A percentile compares a stretch with the other conserved stretches of the same genome.
These are phyloP conservation scores for Sugiyamaella xylanicola DNA, from an alignment of 1,139 yeast genomes.

Conservation along the genomic window DNA sequence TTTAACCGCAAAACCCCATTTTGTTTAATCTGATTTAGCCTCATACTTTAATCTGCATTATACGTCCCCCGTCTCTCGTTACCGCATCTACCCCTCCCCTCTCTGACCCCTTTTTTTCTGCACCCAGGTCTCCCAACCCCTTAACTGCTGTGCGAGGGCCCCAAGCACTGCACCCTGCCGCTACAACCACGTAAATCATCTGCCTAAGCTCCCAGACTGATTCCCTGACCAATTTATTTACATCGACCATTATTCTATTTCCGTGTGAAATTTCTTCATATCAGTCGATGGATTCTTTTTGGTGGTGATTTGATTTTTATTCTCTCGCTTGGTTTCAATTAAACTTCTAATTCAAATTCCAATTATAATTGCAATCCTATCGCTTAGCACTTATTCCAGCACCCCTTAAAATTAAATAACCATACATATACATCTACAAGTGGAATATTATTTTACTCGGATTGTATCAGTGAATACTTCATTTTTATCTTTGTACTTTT, in stretches of 20 bases:
- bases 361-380: not conserved
- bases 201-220: not conserved
- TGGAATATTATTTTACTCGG: not conserved
- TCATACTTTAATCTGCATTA: not conserved
- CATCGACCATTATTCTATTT: not conserved
- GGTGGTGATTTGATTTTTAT: not conserved
- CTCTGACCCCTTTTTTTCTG: not conserved
- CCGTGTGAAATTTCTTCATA: not conserved
- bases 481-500: not conserved
- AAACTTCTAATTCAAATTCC: constrained; percentile 33
- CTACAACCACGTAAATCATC: constrained; percentile 2
- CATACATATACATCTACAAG: not conserved
- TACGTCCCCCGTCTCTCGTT: not conserved
- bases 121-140: constrained; percentile 3
- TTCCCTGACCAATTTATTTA: not conserved
- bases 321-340: not conserved
- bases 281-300: not conserved
- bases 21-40: not conserved
- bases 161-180: not conserved
- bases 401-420: constrained; percentile 9
- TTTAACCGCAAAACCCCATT: not conserved
- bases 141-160: not conserved
- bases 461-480: not conserved
- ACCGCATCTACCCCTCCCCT: not conserved
- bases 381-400: constrained; percentile 1